A percentile compares a stretch with the other conserved stretches of the same genome.
Evolutionary conservation across 164 flowering plant species (phyloP).

Genomic region (Berberis vulgaris): DNA sequence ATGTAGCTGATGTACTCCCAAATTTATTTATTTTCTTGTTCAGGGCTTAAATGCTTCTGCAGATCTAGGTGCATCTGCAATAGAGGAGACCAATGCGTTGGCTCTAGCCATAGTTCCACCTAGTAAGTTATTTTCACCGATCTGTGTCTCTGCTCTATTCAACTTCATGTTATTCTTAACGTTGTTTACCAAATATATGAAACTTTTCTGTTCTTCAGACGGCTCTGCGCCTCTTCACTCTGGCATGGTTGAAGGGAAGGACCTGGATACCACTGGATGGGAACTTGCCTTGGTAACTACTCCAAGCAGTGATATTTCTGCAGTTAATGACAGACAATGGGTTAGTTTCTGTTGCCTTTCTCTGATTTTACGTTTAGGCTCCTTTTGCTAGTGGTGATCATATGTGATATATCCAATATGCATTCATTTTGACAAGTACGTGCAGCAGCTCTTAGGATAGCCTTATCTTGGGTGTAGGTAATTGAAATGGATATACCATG

Average conservation of each 20-base stretch:
- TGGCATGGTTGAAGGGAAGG: constrained; percentile 34
- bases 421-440: too few species aligned
- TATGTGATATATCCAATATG: too few species aligned
- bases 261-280: constrained; percentile 92
- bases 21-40: not conserved
- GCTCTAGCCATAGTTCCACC: constrained; percentile 87
- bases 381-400: too few species aligned
- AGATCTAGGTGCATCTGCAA: constrained; percentile 53
- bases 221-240: constrained; percentile 34
- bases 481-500: too few species aligned
- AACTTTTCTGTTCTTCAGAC: constrained; percentile 27
- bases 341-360: constrained; percentile 29
- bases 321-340: constrained; percentile 75
- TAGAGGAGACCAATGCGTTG: constrained; percentile 88
- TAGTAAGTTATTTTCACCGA: constrained; percentile 24
- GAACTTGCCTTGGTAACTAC: constrained; percentile 95
- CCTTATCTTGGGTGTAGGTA: too few species aligned
- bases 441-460: too few species aligned
- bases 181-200: not conserved
- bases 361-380: not conserved
- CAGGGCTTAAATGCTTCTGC: constrained; percentile 55
- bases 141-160: not conserved
- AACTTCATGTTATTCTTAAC: not conserved
- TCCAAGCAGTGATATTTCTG: constrained; percentile 62
- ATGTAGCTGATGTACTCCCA: not conserved